A percentile compares a stretch with the other conserved stretches of the same genome.
Conservation (phyloP, 352 stramenopile species). For the Phytophthora boehmeriae region DNA sequence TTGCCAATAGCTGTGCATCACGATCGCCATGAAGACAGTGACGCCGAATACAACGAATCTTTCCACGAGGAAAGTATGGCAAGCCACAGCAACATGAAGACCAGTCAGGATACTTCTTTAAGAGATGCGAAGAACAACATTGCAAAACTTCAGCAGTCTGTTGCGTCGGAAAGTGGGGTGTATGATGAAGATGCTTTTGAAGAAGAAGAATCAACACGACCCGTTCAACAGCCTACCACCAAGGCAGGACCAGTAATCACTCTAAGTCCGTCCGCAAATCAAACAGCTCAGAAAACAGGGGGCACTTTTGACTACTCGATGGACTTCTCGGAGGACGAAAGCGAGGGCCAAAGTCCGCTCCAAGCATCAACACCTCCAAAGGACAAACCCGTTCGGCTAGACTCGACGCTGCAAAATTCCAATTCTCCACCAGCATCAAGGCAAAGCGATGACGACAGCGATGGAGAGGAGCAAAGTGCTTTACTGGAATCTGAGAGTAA, state of each 20-base stretch:
- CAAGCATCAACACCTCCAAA: not conserved
- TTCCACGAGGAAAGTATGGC: constrained; percentile 36
- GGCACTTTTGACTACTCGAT: constrained; percentile 74
- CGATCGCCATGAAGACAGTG: constrained; percentile 11
- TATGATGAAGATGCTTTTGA: constrained; percentile 69
- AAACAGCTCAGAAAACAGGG: constrained; percentile 20
- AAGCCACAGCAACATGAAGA: constrained; percentile 39
- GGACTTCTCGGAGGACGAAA: constrained; percentile 67
- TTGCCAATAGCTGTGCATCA: not conserved
- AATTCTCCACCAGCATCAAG: constrained; percentile 8
- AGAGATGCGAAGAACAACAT: not conserved
- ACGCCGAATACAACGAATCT: constrained; percentile 21
- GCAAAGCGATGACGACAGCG: constrained; percentile 17
- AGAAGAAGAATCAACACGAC: constrained; percentile 36
- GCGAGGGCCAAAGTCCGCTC: not conserved
- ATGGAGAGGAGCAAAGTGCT: constrained; percentile 29
- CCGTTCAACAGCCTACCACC: not conserved
- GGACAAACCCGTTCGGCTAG: constrained; percentile 3
- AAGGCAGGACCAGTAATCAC: not conserved
- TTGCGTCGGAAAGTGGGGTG: constrained; percentile 44
- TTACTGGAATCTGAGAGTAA: constrained; percentile 36
- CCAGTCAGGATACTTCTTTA: constrained; percentile 19
- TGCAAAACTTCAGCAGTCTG: constrained; percentile 2
- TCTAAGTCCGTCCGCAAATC: not conserved
- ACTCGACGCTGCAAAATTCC: not conserved